Percentiles rank a stretch among this genome's conserved stretches.
Conservation (phyloP, 805 yeast species). For the Suhomyces xylopsoci region DNA sequence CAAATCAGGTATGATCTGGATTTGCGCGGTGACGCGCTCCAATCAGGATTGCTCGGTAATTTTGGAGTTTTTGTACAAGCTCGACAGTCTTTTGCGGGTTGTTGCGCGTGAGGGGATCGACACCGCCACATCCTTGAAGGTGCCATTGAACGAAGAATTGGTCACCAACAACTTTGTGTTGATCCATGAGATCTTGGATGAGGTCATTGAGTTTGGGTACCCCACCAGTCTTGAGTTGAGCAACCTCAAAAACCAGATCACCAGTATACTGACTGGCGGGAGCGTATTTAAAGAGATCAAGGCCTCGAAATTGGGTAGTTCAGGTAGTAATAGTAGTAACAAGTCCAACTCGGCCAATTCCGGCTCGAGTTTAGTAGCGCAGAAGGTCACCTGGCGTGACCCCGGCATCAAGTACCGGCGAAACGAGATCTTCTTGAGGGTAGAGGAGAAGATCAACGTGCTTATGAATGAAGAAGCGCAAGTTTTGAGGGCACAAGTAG, state of each 20-base stretch:
- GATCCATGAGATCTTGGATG: slow-evolving; percentile 76
- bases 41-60: slow-evolving; percentile 81
- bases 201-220: slow-evolving; percentile 72
- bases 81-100: slow-evolving; percentile 51
- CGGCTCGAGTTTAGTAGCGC: slow-evolving; percentile 3
- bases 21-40: slow-evolving; percentile 85
- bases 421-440: slow-evolving; percentile 75
- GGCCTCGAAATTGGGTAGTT: slow-evolving; percentile 2
- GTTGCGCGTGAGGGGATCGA: slow-evolving; percentile 16
- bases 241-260: slow-evolving; percentile 19
- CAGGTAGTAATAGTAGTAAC: background rate
- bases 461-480: slow-evolving; percentile 64
- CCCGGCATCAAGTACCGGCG: slow-evolving; percentile 71
- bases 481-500: slow-evolving; percentile 65
- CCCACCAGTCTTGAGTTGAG: slow-evolving; percentile 61
- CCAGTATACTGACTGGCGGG: slow-evolving; percentile 15
- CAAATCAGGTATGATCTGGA: slow-evolving; percentile 59
- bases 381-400: slow-evolving; percentile 62
- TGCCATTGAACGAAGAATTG: slow-evolving; percentile 29
- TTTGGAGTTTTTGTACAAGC: slow-evolving; percentile 70
- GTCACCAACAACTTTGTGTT: slow-evolving; percentile 64
- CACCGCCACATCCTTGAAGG: slow-evolving; percentile 3
- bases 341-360: background rate
- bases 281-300: slow-evolving; percentile 16
- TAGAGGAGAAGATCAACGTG: slow-evolving; percentile 70